Conservation (phyloP, 495 filamentous ascomycete genomes). For the Lineolata rhizophorae region DNA sequence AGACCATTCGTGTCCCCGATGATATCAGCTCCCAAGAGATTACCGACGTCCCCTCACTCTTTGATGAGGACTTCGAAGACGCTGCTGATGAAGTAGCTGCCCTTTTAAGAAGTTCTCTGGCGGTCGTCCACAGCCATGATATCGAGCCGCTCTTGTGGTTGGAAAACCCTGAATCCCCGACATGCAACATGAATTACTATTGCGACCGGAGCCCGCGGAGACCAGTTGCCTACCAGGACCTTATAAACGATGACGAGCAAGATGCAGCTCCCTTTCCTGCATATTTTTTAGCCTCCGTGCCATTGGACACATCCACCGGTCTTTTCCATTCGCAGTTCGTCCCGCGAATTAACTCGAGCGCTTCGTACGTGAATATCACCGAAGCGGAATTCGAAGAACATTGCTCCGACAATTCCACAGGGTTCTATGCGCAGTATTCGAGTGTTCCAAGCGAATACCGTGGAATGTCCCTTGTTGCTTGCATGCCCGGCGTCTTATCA, state of each 20-base stretch:
- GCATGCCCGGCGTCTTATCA: conserved; percentile 10
- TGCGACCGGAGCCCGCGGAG: neutral
- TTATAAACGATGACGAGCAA: conserved; percentile 5
- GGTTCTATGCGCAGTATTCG: conserved; percentile 8
- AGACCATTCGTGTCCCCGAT: too few species aligned
- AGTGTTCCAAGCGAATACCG: conserved; percentile 4
- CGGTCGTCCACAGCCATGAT: too few species aligned
- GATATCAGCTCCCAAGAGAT: too few species aligned
- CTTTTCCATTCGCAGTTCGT: conserved; percentile 15
- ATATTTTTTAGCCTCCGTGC: conserved; percentile 11
- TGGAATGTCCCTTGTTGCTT: conserved; percentile 9
- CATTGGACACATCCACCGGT: conserved; percentile 9
- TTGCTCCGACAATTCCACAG: conserved; percentile 6
- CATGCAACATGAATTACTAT: conserved; percentile 1
- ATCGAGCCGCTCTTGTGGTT: conserved; percentile 8
- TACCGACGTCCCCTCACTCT: too few species aligned
- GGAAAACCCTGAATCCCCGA: neutral
- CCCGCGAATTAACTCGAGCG: conserved; percentile 15
- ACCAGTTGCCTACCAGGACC: neutral
- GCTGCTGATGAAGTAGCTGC: too few species aligned
- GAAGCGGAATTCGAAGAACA: conserved; percentile 7
- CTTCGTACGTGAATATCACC: conserved; percentile 8
- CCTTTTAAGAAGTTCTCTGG: too few species aligned
- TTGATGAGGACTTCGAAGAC: too few species aligned
- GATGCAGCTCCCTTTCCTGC: conserved; percentile 3